Conservation (phyloP, 2,329 filamentous ascomycete genomes). For the Didymella pinodella region DNA sequence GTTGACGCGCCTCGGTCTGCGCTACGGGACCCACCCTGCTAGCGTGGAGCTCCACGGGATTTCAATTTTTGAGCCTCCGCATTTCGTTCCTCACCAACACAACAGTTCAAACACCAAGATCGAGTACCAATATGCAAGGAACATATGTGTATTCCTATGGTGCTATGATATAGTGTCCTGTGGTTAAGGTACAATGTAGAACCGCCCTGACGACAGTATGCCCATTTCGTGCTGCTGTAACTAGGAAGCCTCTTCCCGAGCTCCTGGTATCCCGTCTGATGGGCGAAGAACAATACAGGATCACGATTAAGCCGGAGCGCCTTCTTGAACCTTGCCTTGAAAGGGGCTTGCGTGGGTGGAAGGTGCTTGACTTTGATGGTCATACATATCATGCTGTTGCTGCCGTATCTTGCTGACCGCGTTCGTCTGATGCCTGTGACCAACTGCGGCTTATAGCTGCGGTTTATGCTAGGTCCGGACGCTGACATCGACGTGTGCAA, state of each 20-base stretch:
- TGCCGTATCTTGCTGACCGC: conserved; percentile 1
- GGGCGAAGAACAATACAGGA: conserved; percentile 76
- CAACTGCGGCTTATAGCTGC: neutral
- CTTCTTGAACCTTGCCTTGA: conserved; percentile 83
- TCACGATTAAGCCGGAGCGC: conserved; percentile 99
- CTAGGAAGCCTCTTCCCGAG: conserved; percentile 68
- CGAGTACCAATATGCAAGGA: conserved; percentile 5
- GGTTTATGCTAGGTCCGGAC: neutral
- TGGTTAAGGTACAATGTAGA: conserved; percentile 11
- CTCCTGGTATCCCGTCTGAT: conserved; percentile 80
- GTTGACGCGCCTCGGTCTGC: conserved; percentile 19
- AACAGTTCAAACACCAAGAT: conserved; percentile 6
- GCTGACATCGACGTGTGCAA: no score
- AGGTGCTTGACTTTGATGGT: conserved; percentile 95
- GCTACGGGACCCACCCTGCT: conserved; percentile 26
- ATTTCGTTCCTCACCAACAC: conserved; percentile 8
- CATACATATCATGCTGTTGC: conserved; percentile 65
- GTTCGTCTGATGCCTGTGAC: neutral
- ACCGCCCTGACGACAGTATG: conserved; percentile 63
- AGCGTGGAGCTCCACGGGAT: conserved; percentile 30
- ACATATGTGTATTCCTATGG: conserved; percentile 24
- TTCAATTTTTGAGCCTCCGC: conserved; percentile 24
- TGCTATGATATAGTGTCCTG: conserved; percentile 5
- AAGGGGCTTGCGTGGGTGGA: conserved; percentile 82
- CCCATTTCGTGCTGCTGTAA: conserved; percentile 60